Evolutionary conservation across 2,329 filamentous ascomycete species (phyloP).

Genomic region (Colletotrichum euphorbiae): DNA sequence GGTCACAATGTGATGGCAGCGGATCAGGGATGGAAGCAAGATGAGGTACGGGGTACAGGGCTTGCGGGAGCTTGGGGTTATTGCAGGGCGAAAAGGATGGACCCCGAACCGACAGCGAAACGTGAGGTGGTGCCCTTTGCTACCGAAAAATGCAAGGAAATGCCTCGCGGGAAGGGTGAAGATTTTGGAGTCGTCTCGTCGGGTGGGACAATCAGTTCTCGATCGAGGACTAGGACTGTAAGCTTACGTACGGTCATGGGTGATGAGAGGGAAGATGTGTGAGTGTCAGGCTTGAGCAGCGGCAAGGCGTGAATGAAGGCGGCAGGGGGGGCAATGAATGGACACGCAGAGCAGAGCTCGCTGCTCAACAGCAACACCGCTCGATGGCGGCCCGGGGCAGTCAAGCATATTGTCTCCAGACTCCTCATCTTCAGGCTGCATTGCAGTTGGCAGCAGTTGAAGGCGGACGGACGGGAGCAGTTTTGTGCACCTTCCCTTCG

Average conservation of each 20-base stretch:
- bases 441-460: not conserved
- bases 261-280: not conserved
- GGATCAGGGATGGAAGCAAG: not conserved
- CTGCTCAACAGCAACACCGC: conserved; percentile 7
- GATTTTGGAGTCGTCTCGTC: conserved; percentile 16
- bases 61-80: conserved; percentile 10
- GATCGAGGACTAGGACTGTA: not conserved
- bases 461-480: too few species aligned
- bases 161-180: not conserved
- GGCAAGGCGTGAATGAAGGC: not conserved
- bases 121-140: conserved; percentile 9
- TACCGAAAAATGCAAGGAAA: not conserved
- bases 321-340: not conserved
- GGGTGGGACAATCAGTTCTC: not conserved
- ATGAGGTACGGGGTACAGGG: not conserved
- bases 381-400: not conserved
- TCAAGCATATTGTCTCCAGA: not conserved
- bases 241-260: not conserved
- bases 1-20: not conserved
- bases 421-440: conserved; percentile 1
- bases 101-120: conserved; percentile 10
- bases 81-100: conserved; percentile 14
- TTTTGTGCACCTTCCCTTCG: conserved; percentile 31
- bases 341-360: not conserved
- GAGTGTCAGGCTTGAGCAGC: too few species aligned